Evolutionary conservation across 805 yeast species (phyloP).

Genomic region (Suhomyces emberorum): DNA sequence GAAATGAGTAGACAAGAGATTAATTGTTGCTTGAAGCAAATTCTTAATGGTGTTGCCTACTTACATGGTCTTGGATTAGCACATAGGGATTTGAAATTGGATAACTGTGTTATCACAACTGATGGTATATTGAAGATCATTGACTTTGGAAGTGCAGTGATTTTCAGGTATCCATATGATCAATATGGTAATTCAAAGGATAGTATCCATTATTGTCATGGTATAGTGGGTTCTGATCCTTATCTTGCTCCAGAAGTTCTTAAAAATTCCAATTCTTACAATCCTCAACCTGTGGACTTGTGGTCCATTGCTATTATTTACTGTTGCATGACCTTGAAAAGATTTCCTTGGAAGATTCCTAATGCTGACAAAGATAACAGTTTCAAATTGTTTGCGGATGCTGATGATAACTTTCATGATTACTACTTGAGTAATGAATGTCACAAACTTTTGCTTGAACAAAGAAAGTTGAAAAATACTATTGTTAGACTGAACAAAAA

Average conservation of each 20-base stretch:
- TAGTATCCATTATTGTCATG: constrained; percentile 42
- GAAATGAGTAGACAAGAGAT: constrained; percentile 78
- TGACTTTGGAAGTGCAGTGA: constrained; percentile 83
- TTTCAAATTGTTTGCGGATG: constrained; percentile 59
- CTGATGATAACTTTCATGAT: constrained; percentile 75
- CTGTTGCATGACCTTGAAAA: constrained; percentile 81
- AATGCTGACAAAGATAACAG: constrained; percentile 58
- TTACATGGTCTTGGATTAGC: constrained; percentile 77
- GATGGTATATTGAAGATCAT: constrained; percentile 75
- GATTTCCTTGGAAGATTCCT: constrained; percentile 89
- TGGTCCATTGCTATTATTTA: constrained; percentile 85
- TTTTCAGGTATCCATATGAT: constrained; percentile 67
- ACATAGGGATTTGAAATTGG: constrained; percentile 78
- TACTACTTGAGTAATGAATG: constrained; percentile 68
- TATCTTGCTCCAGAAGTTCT: constrained; percentile 80
- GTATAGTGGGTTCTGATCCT: constrained; percentile 84
- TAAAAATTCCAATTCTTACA: constrained; percentile 52
- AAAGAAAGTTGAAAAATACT: constrained; percentile 52
- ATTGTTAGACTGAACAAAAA: constrained; percentile 41
- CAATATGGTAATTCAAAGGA: constrained; percentile 32
- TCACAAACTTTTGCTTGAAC: constrained; percentile 61
- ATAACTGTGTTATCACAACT: constrained; percentile 74
- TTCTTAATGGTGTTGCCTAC: constrained; percentile 67
- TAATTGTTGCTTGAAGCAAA: constrained; percentile 76
- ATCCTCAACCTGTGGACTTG: constrained; percentile 75